Evolutionary conservation across 179 eudicot species (phyloP).

Genomic region (Kewa caespitosa): DNA sequence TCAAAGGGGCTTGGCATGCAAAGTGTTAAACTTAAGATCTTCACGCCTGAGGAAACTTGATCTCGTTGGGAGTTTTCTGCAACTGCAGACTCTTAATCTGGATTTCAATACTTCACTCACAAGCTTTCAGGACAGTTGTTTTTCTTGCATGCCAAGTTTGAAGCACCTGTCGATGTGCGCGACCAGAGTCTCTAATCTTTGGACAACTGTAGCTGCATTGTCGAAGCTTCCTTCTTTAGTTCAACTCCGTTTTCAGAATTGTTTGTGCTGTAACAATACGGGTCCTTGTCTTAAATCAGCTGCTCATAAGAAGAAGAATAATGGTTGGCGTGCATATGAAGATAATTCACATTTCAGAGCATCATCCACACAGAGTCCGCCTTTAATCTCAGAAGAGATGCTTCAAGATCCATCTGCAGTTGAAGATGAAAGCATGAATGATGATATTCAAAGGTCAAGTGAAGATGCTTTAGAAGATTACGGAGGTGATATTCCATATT

Average conservation of each 20-base stretch:
- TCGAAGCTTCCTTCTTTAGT: constrained; percentile 31
- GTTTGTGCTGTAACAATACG: constrained; percentile 32
- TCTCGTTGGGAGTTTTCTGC: constrained; percentile 26
- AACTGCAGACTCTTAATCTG: constrained; percentile 28
- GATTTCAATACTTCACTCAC: constrained; percentile 35
- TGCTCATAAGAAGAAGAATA: constrained; percentile 19
- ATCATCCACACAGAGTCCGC: constrained; percentile 17
- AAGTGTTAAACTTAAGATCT: constrained; percentile 25
- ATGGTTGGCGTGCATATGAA: constrained; percentile 3
- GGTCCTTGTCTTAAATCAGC: constrained; percentile 29
- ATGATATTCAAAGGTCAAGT: constrained; percentile 4
- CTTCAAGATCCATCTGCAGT: constrained; percentile 17
- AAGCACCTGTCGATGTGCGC: constrained; percentile 32
- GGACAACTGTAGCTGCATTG: constrained; percentile 32
- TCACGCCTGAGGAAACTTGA: constrained; percentile 31
- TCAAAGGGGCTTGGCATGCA: constrained; percentile 32
- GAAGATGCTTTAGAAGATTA: constrained; percentile 21
- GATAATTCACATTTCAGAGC: constrained; percentile 10
- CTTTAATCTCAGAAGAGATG: constrained; percentile 20
- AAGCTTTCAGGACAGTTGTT: constrained; percentile 31
- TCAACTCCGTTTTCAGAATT: constrained; percentile 37
- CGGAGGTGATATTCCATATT: constrained; percentile 19
- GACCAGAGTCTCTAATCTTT: constrained; percentile 35
- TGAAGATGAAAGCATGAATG: constrained; percentile 25
- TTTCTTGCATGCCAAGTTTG: constrained; percentile 32